phyloP scores from a whole-genome alignment of 2,329 filamentous ascomycete species.

The Botrytis byssoidea region DNA sequence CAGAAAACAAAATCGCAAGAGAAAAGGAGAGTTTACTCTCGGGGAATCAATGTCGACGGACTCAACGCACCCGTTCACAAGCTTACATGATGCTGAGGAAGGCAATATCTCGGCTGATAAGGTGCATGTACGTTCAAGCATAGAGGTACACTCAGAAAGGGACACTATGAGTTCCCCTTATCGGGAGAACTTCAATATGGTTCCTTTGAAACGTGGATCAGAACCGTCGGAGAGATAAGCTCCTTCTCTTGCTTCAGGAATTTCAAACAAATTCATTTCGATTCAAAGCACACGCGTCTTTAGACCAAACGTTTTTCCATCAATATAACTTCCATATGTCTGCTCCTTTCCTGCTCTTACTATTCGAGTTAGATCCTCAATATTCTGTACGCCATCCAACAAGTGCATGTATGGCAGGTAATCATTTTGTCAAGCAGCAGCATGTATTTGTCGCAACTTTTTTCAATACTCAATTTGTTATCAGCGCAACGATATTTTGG shows the following conservation, averaged over 20 bases:
- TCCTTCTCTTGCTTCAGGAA: not conserved
- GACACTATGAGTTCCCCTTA: not conserved
- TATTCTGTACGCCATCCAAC: not conserved
- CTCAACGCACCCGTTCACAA: not conserved
- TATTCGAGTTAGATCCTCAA: not conserved
- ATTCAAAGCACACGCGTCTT: not conserved
- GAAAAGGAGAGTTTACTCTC: not conserved
- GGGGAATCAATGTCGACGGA: not conserved
- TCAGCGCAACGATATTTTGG: not conserved
- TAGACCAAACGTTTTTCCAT: not conserved
- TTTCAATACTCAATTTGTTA: not conserved
- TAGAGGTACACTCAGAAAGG: not conserved
- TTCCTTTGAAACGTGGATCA: not conserved
- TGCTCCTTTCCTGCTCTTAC: not conserved
- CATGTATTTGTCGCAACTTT: not conserved
- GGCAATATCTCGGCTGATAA: not conserved
- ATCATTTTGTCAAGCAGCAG: not conserved
- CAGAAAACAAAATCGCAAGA: not conserved
- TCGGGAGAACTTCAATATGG: not conserved
- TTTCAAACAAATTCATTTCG: not conserved
- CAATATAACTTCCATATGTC: not conserved
- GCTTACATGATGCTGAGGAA: not conserved
- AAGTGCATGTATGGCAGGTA: not conserved
- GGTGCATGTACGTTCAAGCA: not conserved
- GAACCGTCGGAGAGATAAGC: not conserved